Conservation (phyloP, 225 moss, liverwort and hornwort genomes). For the Sphagnum tenellum region DNA sequence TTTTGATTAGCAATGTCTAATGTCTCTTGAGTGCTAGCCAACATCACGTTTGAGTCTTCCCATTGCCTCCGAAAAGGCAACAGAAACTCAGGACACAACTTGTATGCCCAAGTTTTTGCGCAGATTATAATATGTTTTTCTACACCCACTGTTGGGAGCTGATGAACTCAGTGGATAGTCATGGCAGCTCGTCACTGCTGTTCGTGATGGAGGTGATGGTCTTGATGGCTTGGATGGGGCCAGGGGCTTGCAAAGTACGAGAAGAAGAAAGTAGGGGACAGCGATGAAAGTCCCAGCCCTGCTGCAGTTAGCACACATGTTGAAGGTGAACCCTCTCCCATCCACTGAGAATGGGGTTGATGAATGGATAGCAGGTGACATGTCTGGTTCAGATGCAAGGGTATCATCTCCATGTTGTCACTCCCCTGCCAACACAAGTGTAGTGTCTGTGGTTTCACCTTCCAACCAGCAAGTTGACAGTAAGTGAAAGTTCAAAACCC, state of each 20-base stretch:
- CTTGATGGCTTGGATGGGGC: conserved; percentile 65
- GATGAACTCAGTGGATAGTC: no score
- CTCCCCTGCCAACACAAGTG: conserved; percentile 1
- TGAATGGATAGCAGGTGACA: conserved; percentile 7
- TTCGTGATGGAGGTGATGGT: no score
- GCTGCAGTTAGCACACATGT: no score
- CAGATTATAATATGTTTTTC: no score
- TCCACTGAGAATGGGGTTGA: conserved; percentile 5
- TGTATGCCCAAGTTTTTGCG: no score
- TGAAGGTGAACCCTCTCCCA: background rate
- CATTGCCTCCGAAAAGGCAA: no score
- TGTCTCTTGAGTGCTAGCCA: no score
- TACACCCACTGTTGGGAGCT: no score
- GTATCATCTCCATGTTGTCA: conserved; percentile 5
- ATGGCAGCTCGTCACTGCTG: no score
- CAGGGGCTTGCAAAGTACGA: conserved; percentile 61
- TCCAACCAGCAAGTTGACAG: conserved; percentile 8
- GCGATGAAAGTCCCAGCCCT: conserved; percentile 16
- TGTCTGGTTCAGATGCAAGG: conserved; percentile 14
- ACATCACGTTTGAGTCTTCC: no score
- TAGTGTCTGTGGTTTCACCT: conserved; percentile 11
- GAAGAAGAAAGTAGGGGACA: conserved; percentile 41
- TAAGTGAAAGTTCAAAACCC: conserved; percentile 8
- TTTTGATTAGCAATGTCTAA: no score
- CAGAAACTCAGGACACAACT: no score